phyloP scores from a whole-genome alignment of 2,329 filamentous ascomycete species.

The Ceratocystis eucalypticola region DNA sequence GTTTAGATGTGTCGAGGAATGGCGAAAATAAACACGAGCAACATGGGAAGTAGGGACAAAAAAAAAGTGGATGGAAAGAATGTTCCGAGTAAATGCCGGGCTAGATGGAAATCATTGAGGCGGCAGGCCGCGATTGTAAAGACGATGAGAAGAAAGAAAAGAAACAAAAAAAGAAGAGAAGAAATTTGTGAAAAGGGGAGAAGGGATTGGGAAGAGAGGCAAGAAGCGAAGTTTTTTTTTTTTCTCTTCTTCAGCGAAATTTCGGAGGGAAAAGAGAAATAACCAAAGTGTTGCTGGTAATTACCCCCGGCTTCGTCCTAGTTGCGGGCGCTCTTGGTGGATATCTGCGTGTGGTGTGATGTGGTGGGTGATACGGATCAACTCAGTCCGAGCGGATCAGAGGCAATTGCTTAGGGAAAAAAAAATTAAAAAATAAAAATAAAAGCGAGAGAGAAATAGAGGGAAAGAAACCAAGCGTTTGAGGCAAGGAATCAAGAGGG shows the following conservation, averaged over 20 bases:
- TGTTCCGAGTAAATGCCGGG: not conserved
- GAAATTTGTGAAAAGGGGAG: not conserved
- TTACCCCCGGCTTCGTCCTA: conserved; percentile 5
- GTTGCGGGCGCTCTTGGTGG: not conserved
- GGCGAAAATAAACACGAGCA: not conserved
- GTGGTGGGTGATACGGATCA: not conserved
- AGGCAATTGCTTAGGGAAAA: not conserved
- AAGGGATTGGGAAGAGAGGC: not conserved
- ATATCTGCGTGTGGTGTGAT: not conserved
- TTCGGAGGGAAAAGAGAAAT: not conserved
- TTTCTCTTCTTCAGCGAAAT: not conserved
- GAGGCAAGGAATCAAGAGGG: not conserved
- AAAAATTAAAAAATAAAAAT: too few relatives aligned
- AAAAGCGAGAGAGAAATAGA: too few relatives aligned
- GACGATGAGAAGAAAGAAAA: not conserved
- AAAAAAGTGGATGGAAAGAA: not conserved
- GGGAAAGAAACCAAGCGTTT: too few relatives aligned
- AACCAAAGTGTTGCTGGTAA: not conserved
- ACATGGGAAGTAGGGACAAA: not conserved
- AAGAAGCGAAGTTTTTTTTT: not conserved
- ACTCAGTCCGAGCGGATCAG: not conserved
- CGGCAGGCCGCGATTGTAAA: not conserved
- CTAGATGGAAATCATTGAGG: not conserved
- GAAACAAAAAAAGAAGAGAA: not conserved
- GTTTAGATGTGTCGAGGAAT: conserved; percentile 4